Evolutionary conservation across 441 rosid genomes (phyloP), one percentile per base, ranked within the genome.

Genomic region (Corymbia calophylla): DNA sequence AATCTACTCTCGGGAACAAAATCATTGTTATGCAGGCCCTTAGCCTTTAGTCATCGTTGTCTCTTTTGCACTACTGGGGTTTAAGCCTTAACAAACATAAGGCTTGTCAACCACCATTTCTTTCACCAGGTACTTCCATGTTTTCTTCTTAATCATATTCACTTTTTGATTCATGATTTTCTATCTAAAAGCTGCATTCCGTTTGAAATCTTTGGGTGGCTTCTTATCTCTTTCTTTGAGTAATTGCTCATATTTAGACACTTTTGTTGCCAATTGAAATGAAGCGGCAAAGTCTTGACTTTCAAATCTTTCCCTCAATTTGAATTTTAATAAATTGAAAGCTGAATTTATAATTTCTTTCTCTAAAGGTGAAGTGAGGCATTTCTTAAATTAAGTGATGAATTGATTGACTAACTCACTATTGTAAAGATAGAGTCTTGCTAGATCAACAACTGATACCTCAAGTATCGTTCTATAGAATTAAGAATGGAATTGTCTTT

Each of bases 261-360:
- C 19, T 16, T 16, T 16, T 6, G 55, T n/a, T 3, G 70, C 19
- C 35, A n/a, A 64, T 64, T n/a, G 35, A 64, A n/a, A 64, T 0
- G 2, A n/a, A 8, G n/a, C 0, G 1, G 19, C 35, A n/a, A 15
- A 64, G 17, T n/a, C 10, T 64, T 29, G 1, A n/a, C 31, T 14
- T n/a, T 17, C 35, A 15, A 64, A 64, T 64, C 70, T n/a, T n/a
- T n/a, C 9, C 7, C 19, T n/a, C 19, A n/a, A 64, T 29, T 64
- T 64, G 35, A n/a, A 64, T 29, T 66, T 66, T 31, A 66, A 1
- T 25, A 0, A 0, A 0, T 15, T 7, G 21, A 8, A 31, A 16
- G 77, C 1, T 3, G 8, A 31, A 31, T 4, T 31, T 66, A 18
- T 3, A 14, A 17, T n/a, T 66, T 31, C 23, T 31, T 31, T 66